Evolutionary conservation across 176 grass and related monocot species (phyloP).

Genomic region (Triticum urartu): DNA sequence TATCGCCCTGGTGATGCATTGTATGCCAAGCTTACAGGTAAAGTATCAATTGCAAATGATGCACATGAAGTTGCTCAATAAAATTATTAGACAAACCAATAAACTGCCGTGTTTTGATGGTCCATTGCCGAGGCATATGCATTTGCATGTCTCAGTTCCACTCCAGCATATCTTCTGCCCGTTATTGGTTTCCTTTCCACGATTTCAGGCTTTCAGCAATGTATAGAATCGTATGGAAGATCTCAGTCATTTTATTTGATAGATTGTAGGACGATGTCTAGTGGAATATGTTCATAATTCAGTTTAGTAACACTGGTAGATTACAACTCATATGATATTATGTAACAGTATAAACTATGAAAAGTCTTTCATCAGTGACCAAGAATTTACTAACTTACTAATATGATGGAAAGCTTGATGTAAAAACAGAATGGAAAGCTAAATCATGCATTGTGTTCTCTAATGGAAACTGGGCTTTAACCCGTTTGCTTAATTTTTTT

Average conservation of each 20-base stretch:
- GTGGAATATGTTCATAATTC: neutral
- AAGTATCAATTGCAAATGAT: conserved; percentile 31
- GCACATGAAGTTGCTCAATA: conserved; percentile 41
- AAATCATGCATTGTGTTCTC: neutral
- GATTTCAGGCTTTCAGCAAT: neutral
- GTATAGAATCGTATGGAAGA: neutral
- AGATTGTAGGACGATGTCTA: neutral
- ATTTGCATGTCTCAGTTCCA: neutral
- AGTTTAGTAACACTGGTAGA: neutral
- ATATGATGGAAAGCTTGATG: neutral
- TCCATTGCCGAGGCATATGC: conserved; percentile 12
- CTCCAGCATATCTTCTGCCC: neutral
- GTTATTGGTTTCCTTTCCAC: neutral
- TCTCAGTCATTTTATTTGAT: conserved; percentile 1
- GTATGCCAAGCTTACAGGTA: conserved; percentile 50
- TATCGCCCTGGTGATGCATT: conserved; percentile 44
- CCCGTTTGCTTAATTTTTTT: neutral
- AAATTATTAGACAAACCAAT: conserved; percentile 22
- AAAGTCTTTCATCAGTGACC: neutral
- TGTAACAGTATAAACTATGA: neutral
- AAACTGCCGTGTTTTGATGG: conserved; percentile 12
- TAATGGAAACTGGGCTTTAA: neutral
- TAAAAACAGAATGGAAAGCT: neutral
- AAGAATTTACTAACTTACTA: conserved; percentile 5
- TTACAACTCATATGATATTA: neutral